Percentiles rank a stretch among this genome's conserved stretches.
Conservation (phyloP, 2,329 filamentous ascomycete genomes). For the Cladophialophora bantiana region DNA sequence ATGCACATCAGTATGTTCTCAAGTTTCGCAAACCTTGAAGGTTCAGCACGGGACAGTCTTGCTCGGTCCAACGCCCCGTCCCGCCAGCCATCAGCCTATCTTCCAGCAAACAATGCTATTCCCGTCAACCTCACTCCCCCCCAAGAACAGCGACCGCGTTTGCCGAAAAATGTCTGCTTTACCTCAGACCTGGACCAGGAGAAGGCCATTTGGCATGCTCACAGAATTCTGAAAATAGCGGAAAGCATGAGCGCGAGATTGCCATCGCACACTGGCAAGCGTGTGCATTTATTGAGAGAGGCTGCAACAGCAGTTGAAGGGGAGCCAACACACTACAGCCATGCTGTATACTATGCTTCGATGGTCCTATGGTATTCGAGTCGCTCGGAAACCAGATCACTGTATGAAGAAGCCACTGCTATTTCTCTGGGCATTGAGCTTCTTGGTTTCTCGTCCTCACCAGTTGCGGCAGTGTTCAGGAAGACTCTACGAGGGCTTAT, state of each 20-base stretch:
- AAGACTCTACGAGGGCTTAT: too few species aligned
- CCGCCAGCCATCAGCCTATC: too few species aligned
- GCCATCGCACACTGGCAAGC: not conserved
- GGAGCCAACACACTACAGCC: constrained; percentile 16
- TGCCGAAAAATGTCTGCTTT: constrained; percentile 13
- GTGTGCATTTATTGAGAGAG: constrained; percentile 10
- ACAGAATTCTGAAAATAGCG: constrained; percentile 4
- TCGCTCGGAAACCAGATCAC: too few species aligned
- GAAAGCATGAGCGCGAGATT: not conserved
- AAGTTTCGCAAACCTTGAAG: constrained; percentile 12
- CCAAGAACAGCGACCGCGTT: not conserved
- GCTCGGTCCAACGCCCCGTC: too few species aligned
- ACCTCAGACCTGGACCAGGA: not conserved
- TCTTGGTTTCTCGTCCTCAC: too few species aligned
- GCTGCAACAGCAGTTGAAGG: not conserved
- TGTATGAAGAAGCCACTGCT: too few species aligned
- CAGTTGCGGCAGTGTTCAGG: too few species aligned
- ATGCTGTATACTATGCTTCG: constrained; percentile 18
- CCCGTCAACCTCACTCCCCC: too few species aligned
- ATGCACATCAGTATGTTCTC: constrained; percentile 15
- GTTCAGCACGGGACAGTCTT: not conserved
- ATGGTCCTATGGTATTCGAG: constrained; percentile 10
- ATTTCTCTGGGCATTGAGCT: too few species aligned
- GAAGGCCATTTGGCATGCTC: constrained; percentile 16
- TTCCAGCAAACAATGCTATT: too few species aligned